Base-by-base conservation (phyloP, 2,329 filamentous ascomycete species). In the Dactylonectria macrodidyma region DNA sequence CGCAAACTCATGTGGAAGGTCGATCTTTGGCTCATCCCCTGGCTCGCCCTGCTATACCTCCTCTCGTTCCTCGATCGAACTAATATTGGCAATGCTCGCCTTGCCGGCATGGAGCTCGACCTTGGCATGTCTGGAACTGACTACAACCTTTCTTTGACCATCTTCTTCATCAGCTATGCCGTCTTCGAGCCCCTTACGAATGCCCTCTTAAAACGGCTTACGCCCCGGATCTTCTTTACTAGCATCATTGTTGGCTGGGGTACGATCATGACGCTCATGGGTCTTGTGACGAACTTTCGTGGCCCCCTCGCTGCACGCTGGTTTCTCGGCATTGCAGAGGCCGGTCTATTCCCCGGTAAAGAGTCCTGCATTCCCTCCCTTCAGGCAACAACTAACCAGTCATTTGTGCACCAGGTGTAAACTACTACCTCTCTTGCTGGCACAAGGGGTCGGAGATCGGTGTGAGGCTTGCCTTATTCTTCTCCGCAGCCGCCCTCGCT, bases 401-500 rank as follows among this genome's bases (percentile, higher is more conserved):
- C 12, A 46, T 19, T 46, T n/a, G 16, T n/a, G 12, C 41, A 46
- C 41, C 12, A 46, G 91, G 90, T 2, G 87, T 93, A 77, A 81
- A 89, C 82, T 80, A 89, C 82, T 94, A 94, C 75, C 85, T 95
- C 0, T 91, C 90, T 0, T 94, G 91, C 76, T 95, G 93, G 93
- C 95, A 95, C 77, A 92, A 89, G 77, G 85, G 92, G 7, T 88
- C 86, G 1, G 93, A 96, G 73, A 92, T 95, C 59, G 93, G 93
- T 47, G 86, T 93, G 10, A 88, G 93, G 41, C 60, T 80, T 65
- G 92, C 93, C 16, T 89, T 94, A 48, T 95, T 95, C 85, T 95
- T 95, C 83, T 93, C 91, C 0, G 92, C 92, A 0, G 93, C 93
- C 0, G 92, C 93, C 0, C 81, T 95, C 0, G 92, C 92, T 0